phyloP scores from a whole-genome alignment of 164 flowering plant genomes.

The Brasenia schreberi region DNA sequence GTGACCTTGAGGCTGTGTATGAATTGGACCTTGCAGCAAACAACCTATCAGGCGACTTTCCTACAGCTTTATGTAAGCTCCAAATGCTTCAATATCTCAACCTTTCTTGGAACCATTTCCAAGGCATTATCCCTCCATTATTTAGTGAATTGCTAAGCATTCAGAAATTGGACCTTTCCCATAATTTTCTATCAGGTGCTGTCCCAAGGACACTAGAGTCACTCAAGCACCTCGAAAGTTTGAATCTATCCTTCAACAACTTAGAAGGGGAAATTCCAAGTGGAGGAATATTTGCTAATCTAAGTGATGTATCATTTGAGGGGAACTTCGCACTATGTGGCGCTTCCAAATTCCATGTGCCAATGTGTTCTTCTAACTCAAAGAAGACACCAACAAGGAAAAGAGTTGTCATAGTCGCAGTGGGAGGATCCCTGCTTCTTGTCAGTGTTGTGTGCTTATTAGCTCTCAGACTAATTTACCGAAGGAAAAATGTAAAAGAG shows the following conservation, averaged over 20 bases:
- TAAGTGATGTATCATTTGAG: neutral
- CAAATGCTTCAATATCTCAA: neutral
- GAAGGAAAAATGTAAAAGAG: neutral
- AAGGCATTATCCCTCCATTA: no score
- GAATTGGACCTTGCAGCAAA: neutral
- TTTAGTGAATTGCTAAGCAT: no score
- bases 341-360: neutral
- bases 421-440: neutral
- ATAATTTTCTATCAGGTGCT: no score
- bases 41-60: neutral
- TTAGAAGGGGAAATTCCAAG: constrained; percentile 5
- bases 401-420: neutral
- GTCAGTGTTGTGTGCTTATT: neutral
- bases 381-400: neutral
- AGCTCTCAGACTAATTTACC: neutral
- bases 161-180: no score
- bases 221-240: no score
- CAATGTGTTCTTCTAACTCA: neutral
- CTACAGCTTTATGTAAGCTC: neutral
- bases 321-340: constrained; percentile 5
- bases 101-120: no score
- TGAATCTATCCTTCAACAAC: no score
- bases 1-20: neutral
- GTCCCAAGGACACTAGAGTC: no score
- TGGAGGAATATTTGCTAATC: constrained; percentile 2